A percentile compares a stretch with the other conserved stretches of the same genome.
Conservation (phyloP, 768 basidiomycete species). For the Suillus subalutaceus region DNA sequence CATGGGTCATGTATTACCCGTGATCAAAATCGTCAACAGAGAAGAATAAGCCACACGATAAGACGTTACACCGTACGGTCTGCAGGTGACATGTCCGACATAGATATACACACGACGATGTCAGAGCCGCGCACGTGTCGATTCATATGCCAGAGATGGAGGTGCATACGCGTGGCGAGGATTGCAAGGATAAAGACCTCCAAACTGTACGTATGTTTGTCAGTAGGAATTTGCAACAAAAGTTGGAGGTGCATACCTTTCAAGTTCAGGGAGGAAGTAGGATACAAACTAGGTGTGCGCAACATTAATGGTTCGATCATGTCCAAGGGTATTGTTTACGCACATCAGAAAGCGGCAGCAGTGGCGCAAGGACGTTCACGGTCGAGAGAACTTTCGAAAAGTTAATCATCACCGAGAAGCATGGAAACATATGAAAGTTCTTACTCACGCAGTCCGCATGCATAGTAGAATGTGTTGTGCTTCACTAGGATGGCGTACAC, state of each 20-base stretch:
- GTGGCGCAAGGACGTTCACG: neutral
- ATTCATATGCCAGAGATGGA: neutral
- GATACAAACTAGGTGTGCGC: neutral
- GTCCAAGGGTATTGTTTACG: neutral
- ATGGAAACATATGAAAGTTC: neutral
- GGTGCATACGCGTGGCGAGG: neutral
- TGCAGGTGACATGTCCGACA: neutral
- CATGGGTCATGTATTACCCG: too few relatives aligned
- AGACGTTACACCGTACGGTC: neutral
- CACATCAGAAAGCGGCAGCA: neutral
- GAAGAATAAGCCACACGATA: neutral
- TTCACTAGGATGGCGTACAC: neutral
- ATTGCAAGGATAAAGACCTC: neutral
- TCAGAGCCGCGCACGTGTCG: neutral
- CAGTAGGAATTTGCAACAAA: neutral
- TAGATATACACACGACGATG: neutral
- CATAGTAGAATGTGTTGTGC: neutral
- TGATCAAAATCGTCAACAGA: too few relatives aligned
- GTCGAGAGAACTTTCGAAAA: neutral
- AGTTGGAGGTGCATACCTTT: neutral
- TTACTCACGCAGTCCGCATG: neutral
- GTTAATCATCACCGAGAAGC: neutral
- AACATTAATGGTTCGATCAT: neutral
- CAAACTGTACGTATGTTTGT: neutral
- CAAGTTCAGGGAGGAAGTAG: neutral